Evolutionary conservation across 2,329 filamentous ascomycete genomes (phyloP).

Genomic region (Arthrinium phaeospermum): DNA sequence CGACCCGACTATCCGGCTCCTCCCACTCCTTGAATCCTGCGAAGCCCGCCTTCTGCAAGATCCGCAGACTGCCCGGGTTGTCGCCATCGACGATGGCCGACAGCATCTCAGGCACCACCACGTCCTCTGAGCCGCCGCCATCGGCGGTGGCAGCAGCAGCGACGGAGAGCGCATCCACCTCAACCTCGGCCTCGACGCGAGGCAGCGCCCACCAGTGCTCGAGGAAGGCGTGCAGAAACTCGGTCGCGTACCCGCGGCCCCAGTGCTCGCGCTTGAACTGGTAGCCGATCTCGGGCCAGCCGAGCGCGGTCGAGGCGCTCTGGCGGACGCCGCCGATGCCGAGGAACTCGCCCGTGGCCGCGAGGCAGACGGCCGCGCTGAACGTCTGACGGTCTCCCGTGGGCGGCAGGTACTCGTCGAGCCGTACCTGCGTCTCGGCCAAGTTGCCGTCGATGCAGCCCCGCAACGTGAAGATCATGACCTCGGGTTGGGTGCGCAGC

Average conservation of each 20-base stretch:
- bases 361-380: slow-evolving; percentile 60
- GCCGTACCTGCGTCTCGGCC: slow-evolving; percentile 47
- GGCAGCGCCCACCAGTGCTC: slow-evolving; percentile 55
- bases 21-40: slow-evolving; percentile 48
- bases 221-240: slow-evolving; percentile 57
- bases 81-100: slow-evolving; percentile 52
- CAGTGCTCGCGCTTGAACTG: slow-evolving; percentile 58
- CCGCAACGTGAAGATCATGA: slow-evolving; percentile 64
- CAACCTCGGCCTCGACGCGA: slow-evolving; percentile 49
- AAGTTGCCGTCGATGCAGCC: slow-evolving; percentile 50
- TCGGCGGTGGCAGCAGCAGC: slow-evolving; percentile 25
- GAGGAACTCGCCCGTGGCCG: slow-evolving; percentile 55
- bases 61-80: slow-evolving; percentile 60
- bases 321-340: slow-evolving; percentile 54
- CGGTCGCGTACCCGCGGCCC: slow-evolving; percentile 62
- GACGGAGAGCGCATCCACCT: slow-evolving; percentile 48
- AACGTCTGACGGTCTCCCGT: slow-evolving; percentile 54
- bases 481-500: slow-evolving; percentile 62
- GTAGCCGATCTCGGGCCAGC: slow-evolving; percentile 66
- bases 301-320: slow-evolving; percentile 40
- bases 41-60: slow-evolving; percentile 64
- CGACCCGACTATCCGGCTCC: slow-evolving; percentile 33
- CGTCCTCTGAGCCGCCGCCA: slow-evolving; percentile 27
- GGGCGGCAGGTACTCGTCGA: slow-evolving; percentile 52
- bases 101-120: slow-evolving; percentile 45